Conservation (phyloP, 2,329 filamentous ascomycete genomes). For the Sphaerulina vaccinii region DNA sequence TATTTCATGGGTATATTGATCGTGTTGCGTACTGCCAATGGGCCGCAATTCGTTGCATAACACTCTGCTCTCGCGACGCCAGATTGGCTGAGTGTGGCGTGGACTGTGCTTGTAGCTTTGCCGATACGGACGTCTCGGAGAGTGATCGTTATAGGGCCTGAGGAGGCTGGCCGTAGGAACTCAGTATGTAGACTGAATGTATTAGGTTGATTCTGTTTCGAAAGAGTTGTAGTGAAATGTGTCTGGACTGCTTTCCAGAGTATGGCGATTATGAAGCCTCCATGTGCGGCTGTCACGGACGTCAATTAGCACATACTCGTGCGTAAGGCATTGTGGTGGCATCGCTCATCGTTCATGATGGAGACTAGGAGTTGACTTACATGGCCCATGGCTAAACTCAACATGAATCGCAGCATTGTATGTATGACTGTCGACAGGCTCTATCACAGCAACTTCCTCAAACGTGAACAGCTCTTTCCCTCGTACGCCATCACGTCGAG, state of each 20-base stretch:
- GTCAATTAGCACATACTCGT: neutral
- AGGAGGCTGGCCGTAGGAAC: slow-evolving; percentile 20
- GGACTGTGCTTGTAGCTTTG: slow-evolving; percentile 12
- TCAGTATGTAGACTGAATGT: slow-evolving; percentile 22
- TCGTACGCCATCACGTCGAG: slow-evolving; percentile 2
- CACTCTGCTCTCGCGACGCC: slow-evolving; percentile 2
- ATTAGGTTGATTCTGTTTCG: slow-evolving; percentile 16
- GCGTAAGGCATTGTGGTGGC: neutral
- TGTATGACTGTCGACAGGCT: slow-evolving; percentile 15
- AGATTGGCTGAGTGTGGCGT: slow-evolving; percentile 8
- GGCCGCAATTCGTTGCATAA: slow-evolving; percentile 11
- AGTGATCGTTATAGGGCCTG: slow-evolving; percentile 11
- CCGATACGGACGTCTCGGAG: slow-evolving; percentile 17
- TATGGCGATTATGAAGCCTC: slow-evolving; percentile 20
- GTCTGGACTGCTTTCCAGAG: slow-evolving; percentile 15
- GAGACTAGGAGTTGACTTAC: too few species aligned
- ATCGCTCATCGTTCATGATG: too few species aligned
- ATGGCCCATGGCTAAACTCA: slow-evolving; percentile 19
- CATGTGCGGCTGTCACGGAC: slow-evolving; percentile 19
- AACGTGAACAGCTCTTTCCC: slow-evolving; percentile 17
- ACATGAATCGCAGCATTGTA: slow-evolving; percentile 18
- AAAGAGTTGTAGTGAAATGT: slow-evolving; percentile 19
- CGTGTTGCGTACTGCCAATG: slow-evolving; percentile 2
- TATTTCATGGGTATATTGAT: slow-evolving; percentile 5
- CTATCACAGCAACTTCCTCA: slow-evolving; percentile 15